Evolutionary conservation across 805 yeast species (phyloP).

Genomic region (Suhomyces sp.): DNA sequence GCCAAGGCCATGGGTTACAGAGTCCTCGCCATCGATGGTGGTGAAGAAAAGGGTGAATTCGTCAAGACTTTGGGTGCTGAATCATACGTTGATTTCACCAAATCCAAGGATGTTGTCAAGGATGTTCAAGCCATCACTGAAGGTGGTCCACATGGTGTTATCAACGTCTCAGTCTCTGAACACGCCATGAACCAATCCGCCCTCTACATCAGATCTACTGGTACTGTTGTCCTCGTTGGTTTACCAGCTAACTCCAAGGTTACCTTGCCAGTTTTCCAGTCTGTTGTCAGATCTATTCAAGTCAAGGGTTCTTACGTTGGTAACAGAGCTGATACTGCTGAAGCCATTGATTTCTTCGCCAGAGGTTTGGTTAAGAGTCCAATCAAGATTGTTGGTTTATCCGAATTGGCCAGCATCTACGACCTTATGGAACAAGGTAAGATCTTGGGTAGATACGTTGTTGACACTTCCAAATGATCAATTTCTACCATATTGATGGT

Average conservation of each 20-base stretch:
- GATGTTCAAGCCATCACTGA: conserved; percentile 45
- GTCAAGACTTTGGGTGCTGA: conserved; percentile 66
- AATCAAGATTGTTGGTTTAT: conserved; percentile 72
- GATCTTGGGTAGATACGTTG: conserved; percentile 85
- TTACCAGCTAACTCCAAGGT: conserved; percentile 79
- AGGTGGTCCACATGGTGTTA: conserved; percentile 60
- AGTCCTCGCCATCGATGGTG: conserved; percentile 71
- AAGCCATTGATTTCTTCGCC: conserved; percentile 72
- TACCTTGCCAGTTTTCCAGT: conserved; percentile 65
- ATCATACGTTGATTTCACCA: conserved; percentile 56
- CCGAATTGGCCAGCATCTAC: conserved; percentile 67
- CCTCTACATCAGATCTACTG: conserved; percentile 41
- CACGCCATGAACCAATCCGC: conserved; percentile 47
- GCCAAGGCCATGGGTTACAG: conserved; percentile 77
- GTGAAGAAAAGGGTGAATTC: conserved; percentile 57
- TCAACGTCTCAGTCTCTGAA: conserved; percentile 54
- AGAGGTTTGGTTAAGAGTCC: conserved; percentile 74
- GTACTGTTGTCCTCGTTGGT: conserved; percentile 52
- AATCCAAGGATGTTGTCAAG: conserved; percentile 47
- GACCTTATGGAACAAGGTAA: conserved; percentile 79
- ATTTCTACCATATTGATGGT: too few species aligned
- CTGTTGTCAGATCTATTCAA: conserved; percentile 69
- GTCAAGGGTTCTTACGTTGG: conserved; percentile 87
- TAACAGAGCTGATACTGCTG: conserved; percentile 82
- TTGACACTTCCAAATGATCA: conserved; percentile 64